Evolutionary conservation across 805 yeast genomes (phyloP), one percentile per base, ranked within the genome.

Genomic region (Naumovozyma castellii): DNA sequence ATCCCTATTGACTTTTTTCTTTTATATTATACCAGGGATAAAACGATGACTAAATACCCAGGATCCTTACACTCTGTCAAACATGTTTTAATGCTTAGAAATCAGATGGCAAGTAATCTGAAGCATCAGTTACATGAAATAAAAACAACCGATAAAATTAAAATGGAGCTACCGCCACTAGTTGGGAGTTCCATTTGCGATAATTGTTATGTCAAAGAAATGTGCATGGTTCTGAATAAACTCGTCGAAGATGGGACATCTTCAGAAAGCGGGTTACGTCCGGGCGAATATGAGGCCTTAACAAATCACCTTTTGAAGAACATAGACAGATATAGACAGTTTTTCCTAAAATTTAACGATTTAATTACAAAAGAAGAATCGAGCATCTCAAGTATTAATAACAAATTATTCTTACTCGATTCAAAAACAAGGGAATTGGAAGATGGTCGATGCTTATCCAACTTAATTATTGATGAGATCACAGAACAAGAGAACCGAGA

Each of bases 361-460:
- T 59, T 86, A 4, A 64, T 92, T 4, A 75, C 82, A 0, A 75
- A 77, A 47, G 97, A 90, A 57, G 94, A 81, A 48, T 69, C 76
- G 1, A 67, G 78, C 4, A 52, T 73, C 35, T 66, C 66, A 12
- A 65, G 69, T 28, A 56, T 72, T 34, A 74, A 73, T 36, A 72
- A 73, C 36, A 84, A 84, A 32, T 60, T 86, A n/a, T 70, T 78
- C 18, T 58, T 75, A 43, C 61, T 80, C 1, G 68, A 76, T 5
- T 63, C 77, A 2, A 54, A 57, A 1, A 76, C 76, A 18, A 67
- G 94, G 39, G 95, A 86, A 55, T 54, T 54, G 2, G 56, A 64
- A 2, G 71, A 70, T 32, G 92, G 90, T 0, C 68, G 73, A 42
- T 72, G 83, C 28, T 49, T 81, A 4, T 75, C 81, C 0, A 60